Conservation (phyloP, 768 basidiomycete species). For the Boletus bicolor region DNA sequence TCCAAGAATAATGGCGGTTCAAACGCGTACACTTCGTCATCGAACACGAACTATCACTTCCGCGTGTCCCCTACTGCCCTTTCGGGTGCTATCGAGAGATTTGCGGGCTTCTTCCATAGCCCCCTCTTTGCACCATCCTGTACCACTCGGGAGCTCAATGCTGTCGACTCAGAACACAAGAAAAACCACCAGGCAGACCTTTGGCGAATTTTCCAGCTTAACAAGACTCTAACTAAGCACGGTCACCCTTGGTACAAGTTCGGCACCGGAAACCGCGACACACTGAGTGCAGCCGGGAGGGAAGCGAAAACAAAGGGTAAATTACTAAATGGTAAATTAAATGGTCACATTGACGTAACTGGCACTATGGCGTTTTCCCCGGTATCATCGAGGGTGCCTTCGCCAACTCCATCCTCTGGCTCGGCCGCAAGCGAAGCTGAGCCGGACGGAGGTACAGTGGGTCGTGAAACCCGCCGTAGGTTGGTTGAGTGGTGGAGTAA, state of each 20-base stretch:
- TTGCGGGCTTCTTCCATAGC: conserved; percentile 87
- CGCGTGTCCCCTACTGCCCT: conserved; percentile 63
- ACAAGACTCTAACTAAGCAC: conserved; percentile 76
- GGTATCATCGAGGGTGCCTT: conserved; percentile 51
- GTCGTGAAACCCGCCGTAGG: conserved; percentile 75
- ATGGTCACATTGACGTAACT: conserved; percentile 17
- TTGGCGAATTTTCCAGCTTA: conserved; percentile 94
- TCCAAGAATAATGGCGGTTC: conserved; percentile 82
- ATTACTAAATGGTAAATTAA: conserved; percentile 30
- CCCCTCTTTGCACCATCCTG: conserved; percentile 86
- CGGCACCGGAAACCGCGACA: conserved; percentile 81
- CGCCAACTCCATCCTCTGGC: conserved; percentile 55
- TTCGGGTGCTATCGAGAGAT: conserved; percentile 68
- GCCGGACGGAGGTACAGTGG: conserved; percentile 72
- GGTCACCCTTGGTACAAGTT: conserved; percentile 91
- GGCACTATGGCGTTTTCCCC: conserved; percentile 40
- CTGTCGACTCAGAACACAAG: conserved; percentile 96
- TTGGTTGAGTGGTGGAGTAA: conserved; percentile 81
- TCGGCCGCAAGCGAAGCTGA: conserved; percentile 58
- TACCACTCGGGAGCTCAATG: conserved; percentile 86
- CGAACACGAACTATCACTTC: conserved; percentile 90
- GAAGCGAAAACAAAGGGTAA: conserved; percentile 50
- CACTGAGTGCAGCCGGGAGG: conserved; percentile 60
- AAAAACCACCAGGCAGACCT: conserved; percentile 90
- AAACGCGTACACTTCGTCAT: conserved; percentile 91